phyloP scores from a whole-genome alignment of 495 filamentous ascomycete species.

The Lichina pygmaea region DNA sequence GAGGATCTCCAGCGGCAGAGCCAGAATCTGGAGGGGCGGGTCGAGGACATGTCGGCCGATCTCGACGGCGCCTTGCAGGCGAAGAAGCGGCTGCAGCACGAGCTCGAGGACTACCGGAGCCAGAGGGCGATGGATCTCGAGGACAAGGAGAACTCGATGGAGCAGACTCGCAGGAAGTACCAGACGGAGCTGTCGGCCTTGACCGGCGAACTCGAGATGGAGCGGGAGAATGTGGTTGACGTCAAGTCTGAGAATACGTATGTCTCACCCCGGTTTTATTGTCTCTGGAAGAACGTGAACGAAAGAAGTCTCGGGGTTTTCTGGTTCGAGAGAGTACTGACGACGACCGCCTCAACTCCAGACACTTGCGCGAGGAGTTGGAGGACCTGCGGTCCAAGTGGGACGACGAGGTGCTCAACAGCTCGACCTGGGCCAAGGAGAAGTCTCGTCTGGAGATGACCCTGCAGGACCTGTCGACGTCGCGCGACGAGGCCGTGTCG shows the following conservation, averaged over 20 bases:
- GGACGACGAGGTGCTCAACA: constrained; percentile 96
- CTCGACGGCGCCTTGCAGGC: constrained; percentile 64
- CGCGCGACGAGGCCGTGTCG: constrained; percentile 71
- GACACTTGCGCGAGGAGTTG: constrained; percentile 69
- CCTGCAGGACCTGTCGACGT: constrained; percentile 66
- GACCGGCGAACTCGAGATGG: constrained; percentile 76
- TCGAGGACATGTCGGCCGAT: constrained; percentile 82
- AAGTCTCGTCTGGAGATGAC: constrained; percentile 79
- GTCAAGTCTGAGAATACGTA: constrained; percentile 23
- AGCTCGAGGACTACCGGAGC: constrained; percentile 90
- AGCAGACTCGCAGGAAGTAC: constrained; percentile 94
- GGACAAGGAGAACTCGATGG: constrained; percentile 87
- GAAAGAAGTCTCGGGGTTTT: no score
- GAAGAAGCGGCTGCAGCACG: constrained; percentile 87
- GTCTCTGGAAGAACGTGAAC: constrained; percentile 19
- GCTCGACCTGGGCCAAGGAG: constrained; percentile 94
- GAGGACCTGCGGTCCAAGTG: constrained; percentile 89
- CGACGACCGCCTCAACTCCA: neutral
- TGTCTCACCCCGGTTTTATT: neutral
- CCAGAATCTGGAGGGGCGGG: constrained; percentile 66
- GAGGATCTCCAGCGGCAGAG: constrained; percentile 79
- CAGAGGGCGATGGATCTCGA: constrained; percentile 89
- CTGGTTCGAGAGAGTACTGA: no score
- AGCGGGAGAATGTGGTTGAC: constrained; percentile 58
- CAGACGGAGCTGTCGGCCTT: constrained; percentile 74